Evolutionary conservation across 306 rosid species (phyloP), one percentile per base, ranked within the genome.

Genomic region (Ammopiptanthus mongolicus): DNA sequence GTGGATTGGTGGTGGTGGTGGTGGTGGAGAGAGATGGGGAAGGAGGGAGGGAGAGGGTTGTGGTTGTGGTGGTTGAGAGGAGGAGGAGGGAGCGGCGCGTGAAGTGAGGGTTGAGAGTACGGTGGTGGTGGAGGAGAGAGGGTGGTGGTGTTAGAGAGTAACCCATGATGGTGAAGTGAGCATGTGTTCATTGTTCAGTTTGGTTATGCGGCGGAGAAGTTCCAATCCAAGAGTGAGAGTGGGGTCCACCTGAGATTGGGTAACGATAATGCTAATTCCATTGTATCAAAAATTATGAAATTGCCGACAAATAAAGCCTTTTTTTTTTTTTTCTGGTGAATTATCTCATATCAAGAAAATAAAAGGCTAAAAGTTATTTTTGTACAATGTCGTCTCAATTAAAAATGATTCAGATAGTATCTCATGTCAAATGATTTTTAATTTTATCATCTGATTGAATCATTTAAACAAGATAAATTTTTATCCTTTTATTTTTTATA

Each of bases 11-110:
- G 70, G 31, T 21, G 29, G 69, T 1, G 64, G 80, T 31, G 15
- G 56, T 0, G 33, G 76, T 15, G 29, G 75, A 53, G 50, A 39
- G 60, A 1, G 68, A 51, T 44, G 52, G 80, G 74, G 48, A 63
- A 13, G 17, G 22, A 18, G n/a, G 75, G 36, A 78, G 77, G 59
- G 88, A 34, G 81, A 74, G 85, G n/a, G 87, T 19, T 47, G 91
- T 44, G 28, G 77, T 25, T 25, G 28, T 42, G 2, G 80, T 36
- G 36, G 75, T n/a, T 47, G 89, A 73, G 59, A 87, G 81, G 47
- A 87, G 81, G 47, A 87, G 83, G 56, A 86, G 79, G 74, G 88
- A 69, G 68, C 88, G 90, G 81, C 91, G 92, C 46, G 75, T 76
- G 33, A 83, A 14, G 78, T 44, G 62, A 64, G 21, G 21, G 44